These are phyloP conservation scores for Pecoramyces ruminantium DNA, from an alignment of 192 early-diverging fungal genomes.

Conservation along the genomic window DNA sequence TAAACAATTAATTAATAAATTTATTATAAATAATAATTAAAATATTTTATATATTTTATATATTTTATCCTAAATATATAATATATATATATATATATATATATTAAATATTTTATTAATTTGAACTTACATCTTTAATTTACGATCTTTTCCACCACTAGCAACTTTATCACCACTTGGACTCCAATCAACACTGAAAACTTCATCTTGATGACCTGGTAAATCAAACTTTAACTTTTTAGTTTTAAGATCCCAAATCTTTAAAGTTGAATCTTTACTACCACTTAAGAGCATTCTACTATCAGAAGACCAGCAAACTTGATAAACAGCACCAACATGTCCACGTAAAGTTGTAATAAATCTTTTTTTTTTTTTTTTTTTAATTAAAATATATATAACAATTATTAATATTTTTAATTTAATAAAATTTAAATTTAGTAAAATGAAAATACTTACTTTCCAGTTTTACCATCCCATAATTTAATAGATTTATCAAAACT, in stretches of 20 bases:
- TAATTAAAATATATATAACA: neutral
- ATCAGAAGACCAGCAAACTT: slow-evolving; percentile 87
- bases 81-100: no score
- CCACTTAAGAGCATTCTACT: slow-evolving; percentile 78
- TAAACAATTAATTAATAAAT: no score
- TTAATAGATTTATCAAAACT: slow-evolving; percentile 96
- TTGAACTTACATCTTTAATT: slow-evolving; percentile 61
- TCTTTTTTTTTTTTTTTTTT: slow-evolving; percentile 1
- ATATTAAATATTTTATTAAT: no score
- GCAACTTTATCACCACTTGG: slow-evolving; percentile 51
- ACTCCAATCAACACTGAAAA: slow-evolving; percentile 69
- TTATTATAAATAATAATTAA: no score
- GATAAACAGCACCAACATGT: slow-evolving; percentile 92
- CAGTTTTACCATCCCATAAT: slow-evolving; percentile 81
- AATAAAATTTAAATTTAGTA: no score
- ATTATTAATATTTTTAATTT: no score
- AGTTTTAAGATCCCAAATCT: slow-evolving; percentile 85
- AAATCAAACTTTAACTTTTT: slow-evolving; percentile 81
- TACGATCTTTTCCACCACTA: slow-evolving; percentile 58
- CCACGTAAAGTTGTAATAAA: slow-evolving; percentile 84
- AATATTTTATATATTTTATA: no score
- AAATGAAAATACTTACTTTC: slow-evolving; percentile 30
- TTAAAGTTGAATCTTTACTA: slow-evolving; percentile 56
- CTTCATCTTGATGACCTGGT: slow-evolving; percentile 92
- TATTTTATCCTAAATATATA: no score